These are phyloP conservation scores for Arabidopsis hybrid DNA, from an alignment of 441 rosid species.

Conservation along the genomic window DNA sequence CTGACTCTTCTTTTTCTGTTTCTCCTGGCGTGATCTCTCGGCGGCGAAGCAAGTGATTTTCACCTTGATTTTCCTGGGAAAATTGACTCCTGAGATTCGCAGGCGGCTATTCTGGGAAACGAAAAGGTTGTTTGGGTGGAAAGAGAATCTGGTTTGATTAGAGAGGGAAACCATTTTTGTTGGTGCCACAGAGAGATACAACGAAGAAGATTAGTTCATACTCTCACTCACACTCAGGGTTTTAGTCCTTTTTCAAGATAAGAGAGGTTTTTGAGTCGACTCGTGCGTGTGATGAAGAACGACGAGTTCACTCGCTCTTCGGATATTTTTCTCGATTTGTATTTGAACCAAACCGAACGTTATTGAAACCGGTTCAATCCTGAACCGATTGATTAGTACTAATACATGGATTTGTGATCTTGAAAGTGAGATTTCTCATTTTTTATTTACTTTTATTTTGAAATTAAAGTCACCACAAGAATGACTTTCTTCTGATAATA, in stretches of 20 bases:
- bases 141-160: conserved; percentile 36
- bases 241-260: conserved; percentile 36
- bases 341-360: conserved; percentile 5
- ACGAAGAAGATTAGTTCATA: conserved; percentile 2
- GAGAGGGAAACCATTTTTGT: conserved; percentile 45
- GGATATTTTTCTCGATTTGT: background rate
- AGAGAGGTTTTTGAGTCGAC: conserved; percentile 49
- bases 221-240: conserved; percentile 32
- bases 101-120: conserved; percentile 12
- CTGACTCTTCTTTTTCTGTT: conserved; percentile 39
- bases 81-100: conserved; percentile 34
- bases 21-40: conserved; percentile 41
- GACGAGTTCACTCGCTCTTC: conserved; percentile 35
- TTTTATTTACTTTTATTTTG: background rate
- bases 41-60: conserved; percentile 43
- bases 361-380: conserved; percentile 19
- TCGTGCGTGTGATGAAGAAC: background rate
- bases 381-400: background rate
- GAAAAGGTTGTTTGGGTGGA: conserved; percentile 41
- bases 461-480: background rate
- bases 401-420: background rate
- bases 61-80: conserved; percentile 44
- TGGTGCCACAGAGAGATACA: conserved; percentile 11
- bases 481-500: background rate
- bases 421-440: background rate